Evolutionary conservation across 148 eudicot genomes (phyloP).

Genomic region (Euryodendron excelsum): DNA sequence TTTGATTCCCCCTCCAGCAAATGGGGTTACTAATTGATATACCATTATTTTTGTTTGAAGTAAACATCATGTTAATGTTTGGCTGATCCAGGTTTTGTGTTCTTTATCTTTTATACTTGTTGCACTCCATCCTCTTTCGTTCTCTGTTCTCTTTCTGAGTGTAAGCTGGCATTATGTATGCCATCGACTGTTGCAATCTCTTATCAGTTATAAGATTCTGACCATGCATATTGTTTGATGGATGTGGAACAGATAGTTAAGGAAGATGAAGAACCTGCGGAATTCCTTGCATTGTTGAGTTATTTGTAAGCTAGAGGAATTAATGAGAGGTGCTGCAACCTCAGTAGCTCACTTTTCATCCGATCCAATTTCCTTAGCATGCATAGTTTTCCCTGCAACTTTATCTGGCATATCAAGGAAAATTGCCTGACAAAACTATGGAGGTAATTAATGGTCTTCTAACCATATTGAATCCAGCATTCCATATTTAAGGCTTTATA

Average conservation of each 20-base stretch:
- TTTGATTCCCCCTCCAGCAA: too few species aligned
- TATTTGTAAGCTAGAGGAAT: slow-evolving; percentile 25
- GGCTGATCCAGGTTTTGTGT: too few species aligned
- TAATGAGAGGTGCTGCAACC: slow-evolving; percentile 9
- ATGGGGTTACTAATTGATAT: too few species aligned
- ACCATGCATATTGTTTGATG: neutral
- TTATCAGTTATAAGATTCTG: slow-evolving; percentile 9
- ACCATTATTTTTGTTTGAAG: too few species aligned
- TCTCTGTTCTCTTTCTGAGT: neutral
- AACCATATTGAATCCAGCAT: neutral
- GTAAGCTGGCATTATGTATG: neutral
- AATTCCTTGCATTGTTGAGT: slow-evolving; percentile 50
- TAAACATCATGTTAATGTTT: too few species aligned
- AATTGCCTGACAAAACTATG: slow-evolving; percentile 17
- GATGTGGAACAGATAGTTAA: slow-evolving; percentile 43
- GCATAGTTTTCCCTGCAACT: slow-evolving; percentile 18
- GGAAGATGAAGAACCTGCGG: slow-evolving; percentile 63
- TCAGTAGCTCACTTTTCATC: neutral
- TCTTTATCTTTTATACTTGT: too few species aligned
- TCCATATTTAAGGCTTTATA: neutral
- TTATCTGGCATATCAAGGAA: slow-evolving; percentile 17
- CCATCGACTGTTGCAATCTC: slow-evolving; percentile 1
- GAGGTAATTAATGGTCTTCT: slow-evolving; percentile 21
- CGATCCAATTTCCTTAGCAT: slow-evolving; percentile 5
- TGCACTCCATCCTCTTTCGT: too few species aligned